Evolutionary conservation across 805 yeast genomes (phyloP).

Genomic region (Teunomyces kruisii): DNA sequence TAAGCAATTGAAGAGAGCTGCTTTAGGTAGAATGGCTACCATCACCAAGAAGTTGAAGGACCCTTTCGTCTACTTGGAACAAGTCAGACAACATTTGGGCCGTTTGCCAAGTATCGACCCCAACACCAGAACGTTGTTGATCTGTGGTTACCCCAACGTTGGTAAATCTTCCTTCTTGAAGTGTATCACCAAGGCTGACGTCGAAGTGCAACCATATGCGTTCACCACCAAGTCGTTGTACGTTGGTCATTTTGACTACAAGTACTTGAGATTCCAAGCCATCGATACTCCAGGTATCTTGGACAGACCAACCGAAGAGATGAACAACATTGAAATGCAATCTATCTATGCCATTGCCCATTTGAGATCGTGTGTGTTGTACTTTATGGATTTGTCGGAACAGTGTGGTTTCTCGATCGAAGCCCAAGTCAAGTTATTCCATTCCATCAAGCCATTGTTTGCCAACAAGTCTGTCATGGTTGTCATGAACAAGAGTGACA

Average conservation of each 20-base stretch:
- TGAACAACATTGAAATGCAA: slow-evolving; percentile 99
- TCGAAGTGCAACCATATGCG: slow-evolving; percentile 98
- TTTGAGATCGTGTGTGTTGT: slow-evolving; percentile 91
- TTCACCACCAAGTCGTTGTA: slow-evolving; percentile 96
- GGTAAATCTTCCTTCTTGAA: slow-evolving; percentile 95
- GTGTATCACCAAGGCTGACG: slow-evolving; percentile 96
- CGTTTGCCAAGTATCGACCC: slow-evolving; percentile 98
- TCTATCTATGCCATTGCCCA: slow-evolving; percentile 98
- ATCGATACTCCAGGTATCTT: slow-evolving; percentile 99
- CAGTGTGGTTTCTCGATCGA: slow-evolving; percentile 98
- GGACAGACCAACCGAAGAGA: slow-evolving; percentile 98
- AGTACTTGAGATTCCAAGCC: slow-evolving; percentile 96
- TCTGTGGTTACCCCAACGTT: slow-evolving; percentile 99
- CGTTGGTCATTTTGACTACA: slow-evolving; percentile 98
- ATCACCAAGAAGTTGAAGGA: slow-evolving; percentile 93
- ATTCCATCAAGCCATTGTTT: slow-evolving; percentile 93
- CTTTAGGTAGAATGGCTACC: slow-evolving; percentile 99
- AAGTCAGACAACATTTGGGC: slow-evolving; percentile 98
- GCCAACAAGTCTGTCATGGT: slow-evolving; percentile 96
- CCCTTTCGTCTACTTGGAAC: slow-evolving; percentile 89
- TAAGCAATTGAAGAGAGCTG: slow-evolving; percentile 97
- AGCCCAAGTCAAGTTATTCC: slow-evolving; percentile 95
- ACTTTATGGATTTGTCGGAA: slow-evolving; percentile 98
- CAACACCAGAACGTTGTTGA: slow-evolving; percentile 93
- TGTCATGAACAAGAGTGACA: slow-evolving; percentile 93